Conservation (phyloP, 768 basidiomycete genomes). For the Crucibulum laeve region DNA sequence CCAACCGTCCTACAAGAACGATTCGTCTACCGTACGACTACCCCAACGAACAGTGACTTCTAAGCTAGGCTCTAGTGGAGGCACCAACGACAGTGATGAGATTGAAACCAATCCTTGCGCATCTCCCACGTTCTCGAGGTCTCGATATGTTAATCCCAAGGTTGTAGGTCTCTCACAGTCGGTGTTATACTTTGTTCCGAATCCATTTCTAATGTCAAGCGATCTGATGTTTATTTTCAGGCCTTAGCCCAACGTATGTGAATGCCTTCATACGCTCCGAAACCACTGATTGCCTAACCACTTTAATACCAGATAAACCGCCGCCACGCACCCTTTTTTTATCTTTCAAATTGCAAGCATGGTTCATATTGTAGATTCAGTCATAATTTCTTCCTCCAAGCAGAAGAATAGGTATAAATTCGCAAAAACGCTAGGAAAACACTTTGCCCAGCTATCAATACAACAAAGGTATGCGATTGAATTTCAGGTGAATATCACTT, state of each 20-base stretch:
- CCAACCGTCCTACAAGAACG: constrained; percentile 21
- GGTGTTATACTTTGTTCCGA: neutral
- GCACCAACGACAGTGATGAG: constrained; percentile 39
- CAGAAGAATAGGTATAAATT: constrained; percentile 50
- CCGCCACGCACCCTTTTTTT: constrained; percentile 67
- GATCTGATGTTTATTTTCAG: constrained; percentile 32
- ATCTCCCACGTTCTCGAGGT: constrained; percentile 28
- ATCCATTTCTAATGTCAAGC: neutral
- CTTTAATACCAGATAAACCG: constrained; percentile 43
- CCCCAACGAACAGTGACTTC: constrained; percentile 27
- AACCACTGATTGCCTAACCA: constrained; percentile 6
- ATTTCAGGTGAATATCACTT: no score
- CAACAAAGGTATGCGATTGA: no score
- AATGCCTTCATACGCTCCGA: constrained; percentile 3
- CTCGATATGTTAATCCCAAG: constrained; percentile 46
- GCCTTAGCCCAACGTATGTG: constrained; percentile 59
- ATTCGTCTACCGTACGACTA: constrained; percentile 40
- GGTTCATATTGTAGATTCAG: constrained; percentile 55
- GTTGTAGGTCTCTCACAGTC: constrained; percentile 32
- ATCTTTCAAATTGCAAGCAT: constrained; percentile 57
- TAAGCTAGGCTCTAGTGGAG: constrained; percentile 37
- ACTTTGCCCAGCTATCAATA: constrained; percentile 56
- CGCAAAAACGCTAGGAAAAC: constrained; percentile 54
- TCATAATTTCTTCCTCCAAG: constrained; percentile 56
- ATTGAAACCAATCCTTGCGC: constrained; percentile 18